A percentile compares a stretch with the other conserved stretches of the same genome.
Conservation (phyloP, 139 green algal genomes). For the Tetraselmis striata region DNA sequence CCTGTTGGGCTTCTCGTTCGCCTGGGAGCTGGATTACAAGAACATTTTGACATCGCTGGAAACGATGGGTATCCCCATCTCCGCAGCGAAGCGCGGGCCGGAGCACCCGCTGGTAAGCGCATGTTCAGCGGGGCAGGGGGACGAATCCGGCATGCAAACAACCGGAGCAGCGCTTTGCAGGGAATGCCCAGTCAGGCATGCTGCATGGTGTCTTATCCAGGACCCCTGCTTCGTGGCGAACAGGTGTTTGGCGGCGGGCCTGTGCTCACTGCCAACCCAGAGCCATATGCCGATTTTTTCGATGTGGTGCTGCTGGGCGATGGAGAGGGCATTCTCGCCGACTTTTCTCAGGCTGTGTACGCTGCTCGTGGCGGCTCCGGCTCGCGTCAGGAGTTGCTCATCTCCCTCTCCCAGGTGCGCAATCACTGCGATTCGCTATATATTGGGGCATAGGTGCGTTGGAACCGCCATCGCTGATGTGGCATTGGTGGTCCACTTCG, state of each 20-base stretch:
- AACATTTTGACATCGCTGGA: conserved; percentile 40
- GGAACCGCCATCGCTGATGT: too few relatives aligned
- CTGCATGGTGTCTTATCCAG: too few relatives aligned
- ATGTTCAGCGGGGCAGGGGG: too few relatives aligned
- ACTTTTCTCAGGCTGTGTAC: conserved; percentile 19
- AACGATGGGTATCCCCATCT: conserved; percentile 22
- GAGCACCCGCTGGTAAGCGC: conserved; percentile 28
- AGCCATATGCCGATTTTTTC: conserved; percentile 33
- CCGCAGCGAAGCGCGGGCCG: conserved; percentile 18
- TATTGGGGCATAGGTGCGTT: too few relatives aligned
- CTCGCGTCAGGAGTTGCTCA: conserved; percentile 18
- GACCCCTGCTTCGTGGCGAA: too few relatives aligned
- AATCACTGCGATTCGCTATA: too few relatives aligned
- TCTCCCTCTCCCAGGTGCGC: conserved; percentile 13
- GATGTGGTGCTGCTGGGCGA: conserved; percentile 32
- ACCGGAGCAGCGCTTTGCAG: too few relatives aligned
- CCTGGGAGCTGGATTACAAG: conserved; percentile 51
- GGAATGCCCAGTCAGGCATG: too few relatives aligned
- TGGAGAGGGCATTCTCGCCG: conserved; percentile 18
- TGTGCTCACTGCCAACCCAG: conserved; percentile 33
- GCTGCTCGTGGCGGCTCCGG: conserved; percentile 4
- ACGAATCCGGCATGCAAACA: too few relatives aligned
- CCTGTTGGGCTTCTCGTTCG: conserved; percentile 44
- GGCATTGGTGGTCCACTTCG: too few relatives aligned
- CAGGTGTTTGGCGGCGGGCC: conserved; percentile 31